Evolutionary conservation across 768 basidiomycete genomes (phyloP).

Genomic region (Panellus pusillus): DNA sequence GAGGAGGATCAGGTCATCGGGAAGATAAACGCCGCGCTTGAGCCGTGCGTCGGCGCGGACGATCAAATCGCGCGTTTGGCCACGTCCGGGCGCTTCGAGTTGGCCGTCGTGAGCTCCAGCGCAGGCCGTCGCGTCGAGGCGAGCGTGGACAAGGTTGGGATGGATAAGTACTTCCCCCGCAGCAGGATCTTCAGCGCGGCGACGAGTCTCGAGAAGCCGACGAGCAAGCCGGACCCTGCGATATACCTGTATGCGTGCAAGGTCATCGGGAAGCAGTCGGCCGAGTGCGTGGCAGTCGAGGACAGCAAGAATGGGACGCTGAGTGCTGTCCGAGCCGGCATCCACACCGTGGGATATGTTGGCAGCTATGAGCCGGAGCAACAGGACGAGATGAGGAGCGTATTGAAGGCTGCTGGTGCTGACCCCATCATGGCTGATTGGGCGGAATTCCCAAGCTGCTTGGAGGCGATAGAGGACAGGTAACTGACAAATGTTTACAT

Average conservation of each 20-base stretch:
- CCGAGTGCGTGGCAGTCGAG: slow-evolving; percentile 25
- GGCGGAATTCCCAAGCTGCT: slow-evolving; percentile 20
- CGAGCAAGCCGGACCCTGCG: slow-evolving; percentile 28
- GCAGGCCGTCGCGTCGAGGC: slow-evolving; percentile 25
- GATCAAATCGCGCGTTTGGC: slow-evolving; percentile 15
- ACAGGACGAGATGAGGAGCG: slow-evolving; percentile 22
- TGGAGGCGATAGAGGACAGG: slow-evolving; percentile 18
- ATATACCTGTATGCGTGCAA: slow-evolving; percentile 27
- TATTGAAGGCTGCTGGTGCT: slow-evolving; percentile 21
- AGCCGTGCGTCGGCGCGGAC: slow-evolving; percentile 26
- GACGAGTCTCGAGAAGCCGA: slow-evolving; percentile 25
- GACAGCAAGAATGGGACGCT: slow-evolving; percentile 25
- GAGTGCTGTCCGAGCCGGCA: slow-evolving; percentile 25
- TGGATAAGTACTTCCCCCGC: slow-evolving; percentile 21
- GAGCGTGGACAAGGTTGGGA: slow-evolving; percentile 24
- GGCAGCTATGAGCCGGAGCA: slow-evolving; percentile 24
- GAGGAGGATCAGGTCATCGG: slow-evolving; percentile 54
- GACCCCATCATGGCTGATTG: slow-evolving; percentile 24
- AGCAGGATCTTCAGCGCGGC: slow-evolving; percentile 26
- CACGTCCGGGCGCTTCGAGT: slow-evolving; percentile 8
- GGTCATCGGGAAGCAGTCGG: slow-evolving; percentile 20
- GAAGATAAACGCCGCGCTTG: slow-evolving; percentile 50
- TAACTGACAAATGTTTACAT: neutral
- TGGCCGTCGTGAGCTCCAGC: slow-evolving; percentile 27
- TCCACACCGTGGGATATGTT: slow-evolving; percentile 24